Evolutionary conservation across 2,329 filamentous ascomycete genomes (phyloP).

Genomic region (Aspergillus terreus): DNA sequence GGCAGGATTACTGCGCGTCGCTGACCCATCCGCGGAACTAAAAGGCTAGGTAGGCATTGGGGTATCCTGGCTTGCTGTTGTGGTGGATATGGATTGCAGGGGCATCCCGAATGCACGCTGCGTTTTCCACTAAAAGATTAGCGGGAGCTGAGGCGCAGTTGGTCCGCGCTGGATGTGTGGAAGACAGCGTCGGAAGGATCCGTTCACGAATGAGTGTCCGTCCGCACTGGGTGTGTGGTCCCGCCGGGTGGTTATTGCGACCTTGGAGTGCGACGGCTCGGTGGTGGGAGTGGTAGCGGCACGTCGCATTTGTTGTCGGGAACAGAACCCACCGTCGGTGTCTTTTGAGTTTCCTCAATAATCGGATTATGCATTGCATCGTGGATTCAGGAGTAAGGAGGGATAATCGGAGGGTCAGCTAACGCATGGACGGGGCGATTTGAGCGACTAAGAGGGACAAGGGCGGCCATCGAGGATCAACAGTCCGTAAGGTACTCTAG

Average conservation of each 20-base stretch:
- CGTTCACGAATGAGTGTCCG: not conserved
- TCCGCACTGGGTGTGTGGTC: not conserved
- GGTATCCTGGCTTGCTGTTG: too few relatives aligned
- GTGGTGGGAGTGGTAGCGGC: not conserved
- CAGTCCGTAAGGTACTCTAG: too few relatives aligned
- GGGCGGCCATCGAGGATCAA: too few relatives aligned
- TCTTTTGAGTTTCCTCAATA: not conserved
- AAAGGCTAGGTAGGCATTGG: not conserved
- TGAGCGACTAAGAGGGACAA: not conserved
- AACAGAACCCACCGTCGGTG: not conserved
- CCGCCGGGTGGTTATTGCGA: not conserved
- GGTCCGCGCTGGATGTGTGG: too few relatives aligned
- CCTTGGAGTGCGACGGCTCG: conserved; percentile 1
- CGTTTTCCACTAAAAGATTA: not conserved
- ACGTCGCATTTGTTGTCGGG: not conserved
- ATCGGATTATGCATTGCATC: not conserved
- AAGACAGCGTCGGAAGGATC: not conserved
- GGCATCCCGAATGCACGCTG: not conserved
- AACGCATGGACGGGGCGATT: not conserved
- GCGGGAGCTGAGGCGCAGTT: not conserved
- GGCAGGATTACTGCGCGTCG: not conserved
- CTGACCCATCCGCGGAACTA: not conserved
- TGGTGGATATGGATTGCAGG: not conserved
- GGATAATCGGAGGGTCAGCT: not conserved
- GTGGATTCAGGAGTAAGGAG: not conserved